Evolutionary conservation across 2,329 filamentous ascomycete genomes (phyloP).

Genomic region (Paecilomyces sp.): DNA sequence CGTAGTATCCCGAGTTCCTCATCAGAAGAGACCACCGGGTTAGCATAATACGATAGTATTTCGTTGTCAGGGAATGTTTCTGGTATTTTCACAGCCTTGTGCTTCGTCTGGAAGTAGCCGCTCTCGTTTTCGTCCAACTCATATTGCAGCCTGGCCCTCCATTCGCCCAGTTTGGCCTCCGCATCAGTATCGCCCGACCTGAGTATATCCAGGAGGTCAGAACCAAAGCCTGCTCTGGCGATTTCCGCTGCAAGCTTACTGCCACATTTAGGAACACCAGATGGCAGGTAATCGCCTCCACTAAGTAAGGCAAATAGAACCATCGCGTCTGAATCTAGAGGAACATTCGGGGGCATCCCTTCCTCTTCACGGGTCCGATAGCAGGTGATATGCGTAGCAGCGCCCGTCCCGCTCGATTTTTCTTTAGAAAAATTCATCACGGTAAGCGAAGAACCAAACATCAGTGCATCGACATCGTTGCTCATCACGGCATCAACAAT

Average conservation of each 20-base stretch:
- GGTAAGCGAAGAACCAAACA: conserved; percentile 83
- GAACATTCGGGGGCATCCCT: conserved; percentile 35
- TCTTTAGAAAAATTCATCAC: conserved; percentile 80
- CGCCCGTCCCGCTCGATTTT: conserved; percentile 49
- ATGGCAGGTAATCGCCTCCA: conserved; percentile 86
- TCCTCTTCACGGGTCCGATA: conserved; percentile 58
- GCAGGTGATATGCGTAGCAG: conserved; percentile 77
- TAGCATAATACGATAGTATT: conserved; percentile 78
- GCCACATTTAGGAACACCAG: conserved; percentile 80
- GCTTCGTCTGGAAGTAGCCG: conserved; percentile 69
- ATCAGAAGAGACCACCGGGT: conserved; percentile 68
- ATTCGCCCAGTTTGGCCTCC: conserved; percentile 45
- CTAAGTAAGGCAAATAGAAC: conserved; percentile 90
- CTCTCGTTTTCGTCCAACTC: conserved; percentile 80
- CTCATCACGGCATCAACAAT: conserved; percentile 90
- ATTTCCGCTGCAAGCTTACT: conserved; percentile 86
- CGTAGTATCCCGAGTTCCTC: conserved; percentile 51
- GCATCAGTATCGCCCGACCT: conserved; percentile 37
- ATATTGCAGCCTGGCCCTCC: conserved; percentile 65
- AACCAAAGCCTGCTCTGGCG: conserved; percentile 79
- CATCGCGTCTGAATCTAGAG: conserved; percentile 78
- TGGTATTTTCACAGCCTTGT: conserved; percentile 67
- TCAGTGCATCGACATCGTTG: conserved; percentile 93
- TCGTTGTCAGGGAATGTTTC: conserved; percentile 73
- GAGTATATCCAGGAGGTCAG: conserved; percentile 57